Evolutionary conservation across 73 alveolate genomes (phyloP), one percentile per base, ranked within the genome.

Genomic region (Symbiodinium pilosum): DNA sequence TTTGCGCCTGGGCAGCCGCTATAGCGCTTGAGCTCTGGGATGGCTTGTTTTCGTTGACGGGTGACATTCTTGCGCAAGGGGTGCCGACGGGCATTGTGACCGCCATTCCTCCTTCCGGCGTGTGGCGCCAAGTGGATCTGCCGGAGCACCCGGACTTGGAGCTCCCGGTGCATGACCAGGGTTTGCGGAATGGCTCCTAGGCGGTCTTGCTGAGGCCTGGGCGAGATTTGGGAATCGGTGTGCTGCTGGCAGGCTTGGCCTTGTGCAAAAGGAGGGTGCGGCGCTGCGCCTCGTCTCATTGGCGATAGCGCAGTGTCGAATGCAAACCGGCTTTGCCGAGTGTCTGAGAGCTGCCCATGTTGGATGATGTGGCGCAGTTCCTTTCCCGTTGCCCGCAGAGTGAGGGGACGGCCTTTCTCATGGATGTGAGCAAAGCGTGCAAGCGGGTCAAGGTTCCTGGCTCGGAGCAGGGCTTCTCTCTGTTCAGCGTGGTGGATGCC

Each of bases 161-260:
- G 14, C 20, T 85, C 43, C 40, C 43, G 42, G 42, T 32, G 3
- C 51, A 51, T 38, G 41, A 21, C 3, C 9, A 41, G 93, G 81
- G 36, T 44, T 85, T 20, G 93, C 93, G 2, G 56, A 3, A 41
- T 85, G 93, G 93, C 68, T 84, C 12, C 68, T 41, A 24, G 86
- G 47, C 32, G 86, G 86, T 28, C 30, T 64, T 24, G 38, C 77
- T 16, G 77, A 64, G 28, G 77, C 77, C 16, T 26, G 28, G 14
- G 77, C 77, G 77, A 18, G 40, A 26, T 64, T 64, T 64, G 77
- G 77, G n/a, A 36, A 32, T 30, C n/a, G 34, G 36, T 64, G 77
- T 24, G 86, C 86, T 4, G 86, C 86, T 0, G 86, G 86, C 43
- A n/a, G 30, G 43, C 30, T 73, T 3, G 77, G 77, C 77, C 36